A percentile compares a stretch with the other conserved stretches of the same genome.
Evolutionary conservation across 2,329 filamentous ascomycete species (phyloP).

Genomic region (Venturia aucupariae): DNA sequence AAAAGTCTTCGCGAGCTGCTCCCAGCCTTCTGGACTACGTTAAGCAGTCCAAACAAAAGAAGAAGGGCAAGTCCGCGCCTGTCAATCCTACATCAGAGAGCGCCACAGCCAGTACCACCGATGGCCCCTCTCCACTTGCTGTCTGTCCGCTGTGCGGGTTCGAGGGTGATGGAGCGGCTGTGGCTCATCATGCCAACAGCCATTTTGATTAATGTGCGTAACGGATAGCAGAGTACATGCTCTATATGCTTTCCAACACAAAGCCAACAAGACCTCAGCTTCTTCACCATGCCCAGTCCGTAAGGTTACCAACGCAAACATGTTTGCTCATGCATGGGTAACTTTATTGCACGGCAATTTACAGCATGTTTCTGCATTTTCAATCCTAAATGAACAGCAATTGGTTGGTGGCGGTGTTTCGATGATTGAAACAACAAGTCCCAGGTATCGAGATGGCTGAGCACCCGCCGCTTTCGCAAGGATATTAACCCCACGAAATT

Average conservation of each 20-base stretch:
- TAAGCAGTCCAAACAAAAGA: neutral
- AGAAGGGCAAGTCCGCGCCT: neutral
- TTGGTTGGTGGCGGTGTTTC: neutral
- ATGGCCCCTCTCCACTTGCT: neutral
- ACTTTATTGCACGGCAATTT: neutral
- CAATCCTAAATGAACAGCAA: neutral
- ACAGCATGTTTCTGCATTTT: neutral
- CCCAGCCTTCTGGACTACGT: conserved; percentile 7
- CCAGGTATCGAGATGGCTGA: neutral
- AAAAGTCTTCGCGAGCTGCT: neutral
- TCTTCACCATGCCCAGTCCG: neutral
- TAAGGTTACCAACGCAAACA: neutral
- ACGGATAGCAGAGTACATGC: neutral
- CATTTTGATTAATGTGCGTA: conserved; percentile 12
- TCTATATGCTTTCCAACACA: neutral
- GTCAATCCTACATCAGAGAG: neutral
- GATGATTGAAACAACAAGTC: neutral
- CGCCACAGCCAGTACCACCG: neutral
- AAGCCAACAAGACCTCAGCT: neutral
- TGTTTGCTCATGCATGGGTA: neutral
- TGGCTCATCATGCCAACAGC: conserved; percentile 11
- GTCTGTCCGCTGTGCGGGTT: conserved; percentile 12
- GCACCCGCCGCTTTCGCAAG: neutral
- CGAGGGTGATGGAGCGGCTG: conserved; percentile 11
- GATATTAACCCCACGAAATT: neutral